These are phyloP conservation scores for Aspergillus quadrilineatus DNA, from an alignment of 2,329 filamentous ascomycete species.

Conservation along the genomic window DNA sequence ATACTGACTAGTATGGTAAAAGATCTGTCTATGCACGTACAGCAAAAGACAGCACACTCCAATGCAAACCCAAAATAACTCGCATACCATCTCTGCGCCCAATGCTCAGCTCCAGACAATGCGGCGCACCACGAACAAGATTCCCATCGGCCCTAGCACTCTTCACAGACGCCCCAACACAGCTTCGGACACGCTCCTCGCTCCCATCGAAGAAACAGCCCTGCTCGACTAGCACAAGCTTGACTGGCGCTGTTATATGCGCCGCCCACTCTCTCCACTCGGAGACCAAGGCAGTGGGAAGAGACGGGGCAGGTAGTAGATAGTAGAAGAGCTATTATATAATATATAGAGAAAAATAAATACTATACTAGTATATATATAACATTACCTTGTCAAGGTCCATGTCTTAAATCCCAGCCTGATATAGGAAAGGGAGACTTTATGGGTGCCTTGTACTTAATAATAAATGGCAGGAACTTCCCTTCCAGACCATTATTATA, in stretches of 20 bases:
- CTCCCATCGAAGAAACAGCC: conserved; percentile 3
- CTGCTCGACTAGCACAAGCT: conserved; percentile 1
- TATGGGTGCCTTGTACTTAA: no score
- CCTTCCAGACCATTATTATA: no score
- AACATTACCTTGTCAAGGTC: no score
- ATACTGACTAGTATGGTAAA: no score
- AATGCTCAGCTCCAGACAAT: conserved; percentile 13
- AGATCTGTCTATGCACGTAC: no score
- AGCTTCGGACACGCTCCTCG: not conserved
- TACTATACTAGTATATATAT: no score
- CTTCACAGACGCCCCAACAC: not conserved
- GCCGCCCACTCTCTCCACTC: conserved; percentile 9
- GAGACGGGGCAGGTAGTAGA: not conserved
- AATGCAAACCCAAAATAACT: conserved; percentile 14
- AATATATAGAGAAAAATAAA: no score
- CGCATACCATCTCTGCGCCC: conserved; percentile 13
- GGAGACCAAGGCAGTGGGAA: not conserved
- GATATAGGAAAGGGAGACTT: no score
- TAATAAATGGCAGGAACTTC: no score
- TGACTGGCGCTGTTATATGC: conserved; percentile 1
- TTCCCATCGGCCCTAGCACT: conserved; percentile 6
- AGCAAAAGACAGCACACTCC: not conserved
- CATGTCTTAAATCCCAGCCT: no score
- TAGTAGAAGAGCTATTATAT: no score
- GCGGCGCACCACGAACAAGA: conserved; percentile 7